Base-by-base conservation (phyloP, 2,329 filamentous ascomycete genomes). In the Rutstroemia sp. region DNA sequence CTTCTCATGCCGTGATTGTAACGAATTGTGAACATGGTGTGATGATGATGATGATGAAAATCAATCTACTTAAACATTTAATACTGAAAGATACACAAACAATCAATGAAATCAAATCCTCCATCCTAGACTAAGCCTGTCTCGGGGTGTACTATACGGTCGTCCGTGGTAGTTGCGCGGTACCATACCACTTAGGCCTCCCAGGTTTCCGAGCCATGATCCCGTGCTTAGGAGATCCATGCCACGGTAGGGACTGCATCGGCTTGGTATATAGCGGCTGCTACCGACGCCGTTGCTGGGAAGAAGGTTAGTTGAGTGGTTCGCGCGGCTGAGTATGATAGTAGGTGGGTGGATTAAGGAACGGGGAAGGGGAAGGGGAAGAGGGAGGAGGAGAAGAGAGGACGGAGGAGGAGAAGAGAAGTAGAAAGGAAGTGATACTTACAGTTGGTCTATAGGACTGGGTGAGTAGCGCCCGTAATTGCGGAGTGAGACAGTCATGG, bases 201-300 rank as follows among this genome's bases (percentile, higher is more conserved):
- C 27, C 9, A 50, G 10, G 9, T 17, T 36, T 9, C 46, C 38
- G 7, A 55, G 21, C 49, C 47, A 51, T 17, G 46, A 16, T 17
- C 38, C 46, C 5, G 53, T 50, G 50, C 25, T 21, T 23, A 55
- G 23, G 21, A 50, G 16, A 14, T 40, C 53, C 16, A 51, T 39
- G n/a, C 40, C 53, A 44, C 53, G 39, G 14, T 44, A 55, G 12
- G 53, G 7, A 44, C 25, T 55, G 39, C 46, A 46, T 34, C 46
- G 42, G 38, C 25, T 30, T 6, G 53, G 38, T 5, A 55, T 34
- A 9, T 50, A 51, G 17, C 38, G 30, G 30, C 30, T 34, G 4
- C 30, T 50, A 16, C 46, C 46, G 12, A 17, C 8, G 6, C 21
- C 49, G 9, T 50, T 46, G 14, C 53, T 51, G 16, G 27, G 6